phyloP scores from a whole-genome alignment of 2,329 filamentous ascomycete species.

The Claviceps sp. region DNA sequence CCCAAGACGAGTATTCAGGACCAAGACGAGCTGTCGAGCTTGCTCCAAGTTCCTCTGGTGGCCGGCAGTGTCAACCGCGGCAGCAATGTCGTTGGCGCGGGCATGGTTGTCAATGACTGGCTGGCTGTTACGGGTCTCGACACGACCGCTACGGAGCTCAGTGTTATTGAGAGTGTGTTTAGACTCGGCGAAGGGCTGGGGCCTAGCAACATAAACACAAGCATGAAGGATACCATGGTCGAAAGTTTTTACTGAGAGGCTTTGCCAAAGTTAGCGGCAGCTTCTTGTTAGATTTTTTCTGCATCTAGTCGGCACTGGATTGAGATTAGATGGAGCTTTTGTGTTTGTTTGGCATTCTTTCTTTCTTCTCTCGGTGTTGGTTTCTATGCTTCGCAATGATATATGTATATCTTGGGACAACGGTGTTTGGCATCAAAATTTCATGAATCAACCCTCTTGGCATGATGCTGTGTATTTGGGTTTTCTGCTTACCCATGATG shows the following conservation, averaged over 20 bases:
- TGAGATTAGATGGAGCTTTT: neutral
- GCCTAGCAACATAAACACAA: conserved; percentile 65
- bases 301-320: neutral
- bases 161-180: conserved; percentile 93
- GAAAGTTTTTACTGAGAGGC: conserved; percentile 80
- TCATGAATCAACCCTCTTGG: neutral
- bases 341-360: neutral
- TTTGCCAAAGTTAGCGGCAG: neutral
- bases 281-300: conserved; percentile 6
- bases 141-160: conserved; percentile 93
- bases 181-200: conserved; percentile 77
- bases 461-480: neutral
- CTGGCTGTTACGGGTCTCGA: conserved; percentile 86
- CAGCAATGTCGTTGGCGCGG: conserved; percentile 81
- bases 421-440: conserved; percentile 5
- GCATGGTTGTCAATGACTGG: conserved; percentile 60
- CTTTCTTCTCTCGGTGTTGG: neutral
- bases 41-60: conserved; percentile 91
- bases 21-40: conserved; percentile 87
- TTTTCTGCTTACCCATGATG: neutral
- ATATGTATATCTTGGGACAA: conserved; percentile 3
- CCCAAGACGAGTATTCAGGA: conserved; percentile 95
- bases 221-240: conserved; percentile 94
- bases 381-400: neutral
- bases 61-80: conserved; percentile 90